Percentiles rank a stretch among this genome's conserved stretches.
Evolutionary conservation across 805 yeast species (phyloP).

Genomic region (Candida adriatica): DNA sequence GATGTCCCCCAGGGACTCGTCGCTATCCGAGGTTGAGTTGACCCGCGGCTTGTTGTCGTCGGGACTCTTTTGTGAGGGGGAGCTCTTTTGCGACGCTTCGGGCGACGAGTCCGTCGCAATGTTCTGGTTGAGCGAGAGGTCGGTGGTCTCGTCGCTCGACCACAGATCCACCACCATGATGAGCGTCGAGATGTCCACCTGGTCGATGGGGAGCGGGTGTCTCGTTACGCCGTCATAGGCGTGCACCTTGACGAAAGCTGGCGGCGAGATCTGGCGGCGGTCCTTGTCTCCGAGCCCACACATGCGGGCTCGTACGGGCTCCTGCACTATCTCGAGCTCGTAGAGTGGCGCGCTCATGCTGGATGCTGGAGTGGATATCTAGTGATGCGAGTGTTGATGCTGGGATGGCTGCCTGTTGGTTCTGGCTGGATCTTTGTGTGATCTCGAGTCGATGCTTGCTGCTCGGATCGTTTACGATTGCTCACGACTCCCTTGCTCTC

Average conservation of each 20-base stretch:
- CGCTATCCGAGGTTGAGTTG: conserved; percentile 6
- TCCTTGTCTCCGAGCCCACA: conserved; percentile 39
- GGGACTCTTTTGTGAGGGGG: background rate
- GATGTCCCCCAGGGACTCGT: conserved; percentile 15
- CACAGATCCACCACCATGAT: conserved; percentile 35
- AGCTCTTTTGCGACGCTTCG: background rate
- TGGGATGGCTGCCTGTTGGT: too few species aligned
- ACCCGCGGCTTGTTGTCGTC: background rate
- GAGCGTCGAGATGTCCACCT: conserved; percentile 27
- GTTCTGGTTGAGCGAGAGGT: conserved; percentile 18
- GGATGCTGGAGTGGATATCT: too few species aligned
- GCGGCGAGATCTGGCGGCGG: conserved; percentile 28
- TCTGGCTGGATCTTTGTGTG: too few species aligned
- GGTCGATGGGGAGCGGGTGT: conserved; percentile 20
- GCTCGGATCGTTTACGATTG: too few species aligned
- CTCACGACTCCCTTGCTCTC: too few species aligned
- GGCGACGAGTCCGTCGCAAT: conserved; percentile 1
- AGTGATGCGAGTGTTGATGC: too few species aligned
- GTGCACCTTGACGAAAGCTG: conserved; percentile 24
- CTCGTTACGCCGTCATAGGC: conserved; percentile 20
- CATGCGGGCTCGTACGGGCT: conserved; percentile 40
- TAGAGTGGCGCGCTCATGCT: too few species aligned
- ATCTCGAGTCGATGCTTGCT: too few species aligned
- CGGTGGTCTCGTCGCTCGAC: conserved; percentile 27
- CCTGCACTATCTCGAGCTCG: conserved; percentile 30